phyloP scores from a whole-genome alignment of 805 yeast species.

The Wickerhamiella bombiphila region DNA sequence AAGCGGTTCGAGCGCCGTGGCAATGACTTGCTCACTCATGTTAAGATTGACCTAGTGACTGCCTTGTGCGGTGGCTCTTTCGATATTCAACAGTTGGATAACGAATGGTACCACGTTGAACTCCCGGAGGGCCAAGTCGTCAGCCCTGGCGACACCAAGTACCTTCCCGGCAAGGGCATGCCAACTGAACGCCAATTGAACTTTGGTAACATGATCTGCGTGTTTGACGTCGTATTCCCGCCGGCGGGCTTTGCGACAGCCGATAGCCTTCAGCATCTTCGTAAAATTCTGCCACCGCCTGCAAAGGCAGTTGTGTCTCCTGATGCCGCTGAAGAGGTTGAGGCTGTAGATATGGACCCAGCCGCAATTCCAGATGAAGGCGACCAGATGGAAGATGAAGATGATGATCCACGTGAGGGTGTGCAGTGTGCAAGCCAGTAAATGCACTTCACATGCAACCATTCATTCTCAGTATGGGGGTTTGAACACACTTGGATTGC shows the following conservation, averaged over 20 bases:
- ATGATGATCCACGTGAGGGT: constrained; percentile 45
- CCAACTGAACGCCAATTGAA: constrained; percentile 84
- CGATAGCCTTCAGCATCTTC: constrained; percentile 62
- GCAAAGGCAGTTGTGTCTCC: constrained; percentile 27
- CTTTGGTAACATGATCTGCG: constrained; percentile 71
- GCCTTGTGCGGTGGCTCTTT: constrained; percentile 95
- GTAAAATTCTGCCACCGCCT: constrained; percentile 68
- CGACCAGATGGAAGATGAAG: constrained; percentile 34
- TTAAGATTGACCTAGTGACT: constrained; percentile 79
- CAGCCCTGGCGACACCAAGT: constrained; percentile 67
- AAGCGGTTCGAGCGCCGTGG: constrained; percentile 72
- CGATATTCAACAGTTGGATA: constrained; percentile 76
- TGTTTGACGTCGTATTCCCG: constrained; percentile 87
- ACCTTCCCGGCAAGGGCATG: constrained; percentile 92
- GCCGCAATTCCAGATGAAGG: constrained; percentile 34
- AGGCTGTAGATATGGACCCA: constrained; percentile 56
- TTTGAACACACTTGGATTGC: too few species aligned
- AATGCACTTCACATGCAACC: too few species aligned
- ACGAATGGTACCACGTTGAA: constrained; percentile 73
- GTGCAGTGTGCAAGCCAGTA: constrained; percentile 94
- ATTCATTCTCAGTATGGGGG: too few species aligned
- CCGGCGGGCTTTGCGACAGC: constrained; percentile 44
- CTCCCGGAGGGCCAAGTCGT: constrained; percentile 89
- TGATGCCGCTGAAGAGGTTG: constrained; percentile 46
- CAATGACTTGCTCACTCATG: constrained; percentile 71